Conservation (phyloP, 768 basidiomycete species). For the Rhodotorula paludigena region DNA sequence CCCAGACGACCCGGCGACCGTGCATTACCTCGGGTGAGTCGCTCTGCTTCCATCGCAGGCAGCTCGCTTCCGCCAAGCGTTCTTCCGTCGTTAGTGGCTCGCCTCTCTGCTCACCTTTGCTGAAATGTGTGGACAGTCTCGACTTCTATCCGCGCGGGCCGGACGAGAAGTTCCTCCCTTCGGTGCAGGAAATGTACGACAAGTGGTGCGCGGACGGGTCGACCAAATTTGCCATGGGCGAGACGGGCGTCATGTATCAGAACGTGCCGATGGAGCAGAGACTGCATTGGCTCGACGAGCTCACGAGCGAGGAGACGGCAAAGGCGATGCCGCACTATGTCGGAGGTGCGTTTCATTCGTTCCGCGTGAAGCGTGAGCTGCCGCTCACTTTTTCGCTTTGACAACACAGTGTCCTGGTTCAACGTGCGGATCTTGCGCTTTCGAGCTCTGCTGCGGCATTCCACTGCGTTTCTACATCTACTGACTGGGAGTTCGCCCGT, state of each 20-base stretch:
- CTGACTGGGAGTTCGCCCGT: neutral
- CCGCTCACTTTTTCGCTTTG: neutral
- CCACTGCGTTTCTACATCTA: neutral
- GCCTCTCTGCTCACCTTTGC: no score
- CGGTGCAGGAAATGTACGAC: constrained; percentile 29
- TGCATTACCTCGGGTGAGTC: neutral
- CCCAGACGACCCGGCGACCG: constrained; percentile 29
- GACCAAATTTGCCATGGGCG: constrained; percentile 41
- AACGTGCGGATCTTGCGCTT: neutral
- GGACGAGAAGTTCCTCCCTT: constrained; percentile 22
- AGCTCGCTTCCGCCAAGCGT: no score
- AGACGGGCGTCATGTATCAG: constrained; percentile 29
- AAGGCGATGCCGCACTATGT: constrained; percentile 31
- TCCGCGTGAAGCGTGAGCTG: neutral
- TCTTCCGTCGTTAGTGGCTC: no score
- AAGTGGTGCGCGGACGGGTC: constrained; percentile 14
- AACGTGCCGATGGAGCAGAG: constrained; percentile 14
- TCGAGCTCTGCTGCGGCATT: no score
- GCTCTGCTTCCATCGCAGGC: no score
- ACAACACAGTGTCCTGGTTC: constrained; percentile 1
- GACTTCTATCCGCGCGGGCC: constrained; percentile 36
- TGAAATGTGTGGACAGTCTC: no score
- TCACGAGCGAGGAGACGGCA: constrained; percentile 1
- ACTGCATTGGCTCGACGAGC: constrained; percentile 20
- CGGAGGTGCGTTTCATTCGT: neutral